A percentile compares a stretch with the other conserved stretches of the same genome.
phyloP scores from a whole-genome alignment of 208 protist genomes.

The Trypanosoma caninum region DNA sequence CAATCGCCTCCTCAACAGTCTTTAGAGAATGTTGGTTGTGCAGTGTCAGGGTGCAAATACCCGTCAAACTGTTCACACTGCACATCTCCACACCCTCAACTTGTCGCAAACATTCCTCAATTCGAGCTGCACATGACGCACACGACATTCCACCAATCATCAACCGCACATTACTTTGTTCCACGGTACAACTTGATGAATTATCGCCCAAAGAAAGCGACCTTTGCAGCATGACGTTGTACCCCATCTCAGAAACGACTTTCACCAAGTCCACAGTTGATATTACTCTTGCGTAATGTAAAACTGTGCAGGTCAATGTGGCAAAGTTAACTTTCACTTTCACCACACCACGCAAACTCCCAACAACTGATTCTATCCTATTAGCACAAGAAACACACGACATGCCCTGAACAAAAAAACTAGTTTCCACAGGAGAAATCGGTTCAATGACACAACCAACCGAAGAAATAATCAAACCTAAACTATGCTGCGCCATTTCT shows the following conservation, averaged over 20 bases:
- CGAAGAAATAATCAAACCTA: not conserved
- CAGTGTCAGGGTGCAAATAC: conserved; percentile 1
- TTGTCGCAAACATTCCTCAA: conserved; percentile 28
- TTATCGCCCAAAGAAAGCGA: too few relatives aligned
- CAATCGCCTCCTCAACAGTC: conserved; percentile 10
- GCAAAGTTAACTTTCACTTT: conserved; percentile 75
- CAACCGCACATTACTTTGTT: not conserved
- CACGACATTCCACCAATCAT: conserved; percentile 44
- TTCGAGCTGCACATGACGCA: conserved; percentile 42
- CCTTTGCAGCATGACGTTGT: conserved; percentile 10
- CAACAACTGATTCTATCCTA: conserved; percentile 70
- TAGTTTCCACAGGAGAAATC: not conserved
- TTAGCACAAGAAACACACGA: conserved; percentile 91
- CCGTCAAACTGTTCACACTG: conserved; percentile 11
- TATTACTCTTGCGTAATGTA: conserved; percentile 30
- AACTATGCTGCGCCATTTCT: not conserved
- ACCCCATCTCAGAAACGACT: conserved; percentile 58
- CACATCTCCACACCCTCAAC: conserved; percentile 20
- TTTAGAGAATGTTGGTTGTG: not conserved
- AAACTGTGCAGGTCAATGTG: conserved; percentile 42
- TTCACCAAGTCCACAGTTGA: conserved; percentile 9
- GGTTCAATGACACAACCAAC: not conserved
- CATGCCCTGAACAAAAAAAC: conserved; percentile 74
- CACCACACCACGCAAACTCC: conserved; percentile 36
- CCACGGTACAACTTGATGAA: not conserved